Percentiles rank a stretch among this genome's conserved stretches.
Conservation (phyloP, 192 early-diverging fungal species). For the Chytriomyces confervae region DNA sequence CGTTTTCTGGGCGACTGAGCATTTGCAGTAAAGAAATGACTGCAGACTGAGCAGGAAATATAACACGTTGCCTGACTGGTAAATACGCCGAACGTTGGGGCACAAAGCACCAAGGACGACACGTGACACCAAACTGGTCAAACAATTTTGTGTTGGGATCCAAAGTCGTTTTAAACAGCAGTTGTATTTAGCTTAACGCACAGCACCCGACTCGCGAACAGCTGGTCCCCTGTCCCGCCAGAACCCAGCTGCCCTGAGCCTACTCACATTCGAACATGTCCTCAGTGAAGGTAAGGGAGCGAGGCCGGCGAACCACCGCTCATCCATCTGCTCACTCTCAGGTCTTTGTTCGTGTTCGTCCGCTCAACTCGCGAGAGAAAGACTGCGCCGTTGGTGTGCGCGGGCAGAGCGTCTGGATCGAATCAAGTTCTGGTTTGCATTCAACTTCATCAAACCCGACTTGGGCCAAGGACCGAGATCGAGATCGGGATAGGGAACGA, state of each 20-base stretch:
- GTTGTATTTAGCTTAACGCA: not conserved
- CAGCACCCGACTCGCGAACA: not conserved
- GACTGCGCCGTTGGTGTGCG: conserved; percentile 8
- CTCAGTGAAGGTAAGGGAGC: not conserved
- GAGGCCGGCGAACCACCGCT: not conserved
- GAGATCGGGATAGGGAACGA: conserved; percentile 3
- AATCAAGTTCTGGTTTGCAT: not conserved
- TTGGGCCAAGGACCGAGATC: conserved; percentile 1
- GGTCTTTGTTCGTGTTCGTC: conserved; percentile 49
- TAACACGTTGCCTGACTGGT: not conserved
- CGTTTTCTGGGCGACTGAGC: not conserved
- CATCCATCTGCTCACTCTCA: conserved; percentile 5
- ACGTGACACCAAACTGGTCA: too few species aligned
- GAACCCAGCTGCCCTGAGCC: not conserved
- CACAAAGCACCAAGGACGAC: too few species aligned
- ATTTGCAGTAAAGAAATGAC: not conserved
- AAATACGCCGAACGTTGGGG: too few species aligned
- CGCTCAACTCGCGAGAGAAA: conserved; percentile 44
- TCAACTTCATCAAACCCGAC: not conserved
- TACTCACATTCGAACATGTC: not conserved
- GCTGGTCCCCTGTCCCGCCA: not conserved
- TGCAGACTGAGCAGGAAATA: not conserved
- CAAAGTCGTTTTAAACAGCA: conserved; percentile 1
- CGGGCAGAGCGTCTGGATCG: conserved; percentile 11
- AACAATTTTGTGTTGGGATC: not conserved